Evolutionary conservation across 139 green algal species (phyloP), one percentile per base, ranked within the genome.

Genomic region (Diplosphaera chodatii): DNA sequence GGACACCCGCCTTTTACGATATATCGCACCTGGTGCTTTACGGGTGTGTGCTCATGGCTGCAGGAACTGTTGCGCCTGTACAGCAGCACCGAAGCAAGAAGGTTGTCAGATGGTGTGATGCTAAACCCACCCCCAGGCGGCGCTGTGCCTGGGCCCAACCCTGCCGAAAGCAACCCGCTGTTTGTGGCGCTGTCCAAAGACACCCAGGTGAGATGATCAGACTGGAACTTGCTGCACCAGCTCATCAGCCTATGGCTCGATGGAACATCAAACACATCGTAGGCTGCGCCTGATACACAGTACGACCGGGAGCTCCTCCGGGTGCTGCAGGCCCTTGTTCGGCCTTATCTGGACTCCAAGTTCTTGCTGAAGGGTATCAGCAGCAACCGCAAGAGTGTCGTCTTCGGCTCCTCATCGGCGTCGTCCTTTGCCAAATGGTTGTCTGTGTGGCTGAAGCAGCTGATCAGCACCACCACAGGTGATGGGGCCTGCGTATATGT

Each of bases 351-450:
- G 48, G 79, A 90, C 40, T 78, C 69, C 32, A 82, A 84, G 66
- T 83, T 78, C 67, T 23, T 56, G 28, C 30, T 78, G 4, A 55
- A 55, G 25, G 33, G 48, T 33, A 40, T 33, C 4, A 63, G 33
- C 28, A 34, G 63, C 27, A 72, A 59, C 2, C 31, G 32, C 0
- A 25, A n/a, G 23, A 69, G 72, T 23, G 55, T 79, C 0, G 68
- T 83, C 2, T 83, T 79, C 28, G 48, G 55, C 27, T 22, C 27
- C 40, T 31, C 66, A 65, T 32, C 64, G 18, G 76, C 62, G 5
- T 80, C 83, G 29, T 81, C 74, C 40, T 94, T 91, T 79, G 70
- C 81, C 21, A 78, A 83, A 29, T 97, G 91, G 90, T 81, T 97
- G 2, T 66, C 82, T 29, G 64, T 82, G 23, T 97, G 90, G 90